Evolutionary conservation across 306 rosid genomes (phyloP), one percentile per base, ranked within the genome.

Genomic region (Inga oerstediana): DNA sequence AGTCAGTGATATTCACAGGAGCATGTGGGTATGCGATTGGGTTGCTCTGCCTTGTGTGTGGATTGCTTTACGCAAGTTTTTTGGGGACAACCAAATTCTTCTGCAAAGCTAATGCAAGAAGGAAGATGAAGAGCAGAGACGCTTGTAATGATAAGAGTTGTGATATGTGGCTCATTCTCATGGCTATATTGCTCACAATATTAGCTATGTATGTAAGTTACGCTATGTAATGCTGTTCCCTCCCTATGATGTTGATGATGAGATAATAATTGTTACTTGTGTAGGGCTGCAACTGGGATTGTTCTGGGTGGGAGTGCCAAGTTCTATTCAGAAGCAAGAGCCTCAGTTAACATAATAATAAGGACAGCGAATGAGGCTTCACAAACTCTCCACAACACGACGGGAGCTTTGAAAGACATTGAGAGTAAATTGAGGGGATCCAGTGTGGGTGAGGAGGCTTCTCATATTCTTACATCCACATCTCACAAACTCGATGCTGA

Each of bases 1-100:
- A 91, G 98, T 94, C 98, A 76, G 91, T 88, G 56, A 16, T 91
- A 79, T 91, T 89, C 88, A 90, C 95, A 76, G 98, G 95, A 68
- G 68, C 84, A 79, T 87, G 72, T 88, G 97, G 97, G 37, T 94
- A 88, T 88, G 97, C 88, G 39, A 70, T 87, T 2, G 97, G 98
- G 44, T 67, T 86, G 81, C 48, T 89, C 65, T 94, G 92, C 89
- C 85, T 92, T 86, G 20, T 92, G 44, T 88, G 91, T 89, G 98
- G 97, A 77, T 75, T 90, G n/a, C 17, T 80, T 19, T 92, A 81
- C 85, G 94, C 92, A 71, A 69, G 81, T 8, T 61, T 85, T 66
- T 74, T 74, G 35, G 17, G 78, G 34, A 79, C 77, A 87, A 85
- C 49, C 72, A 74, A 6, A 4, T 48, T 79, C 16, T 87, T 89